Evolutionary conservation across 2,329 filamentous ascomycete species (phyloP).

Genomic region (Sarocladiaceae sp.): DNA sequence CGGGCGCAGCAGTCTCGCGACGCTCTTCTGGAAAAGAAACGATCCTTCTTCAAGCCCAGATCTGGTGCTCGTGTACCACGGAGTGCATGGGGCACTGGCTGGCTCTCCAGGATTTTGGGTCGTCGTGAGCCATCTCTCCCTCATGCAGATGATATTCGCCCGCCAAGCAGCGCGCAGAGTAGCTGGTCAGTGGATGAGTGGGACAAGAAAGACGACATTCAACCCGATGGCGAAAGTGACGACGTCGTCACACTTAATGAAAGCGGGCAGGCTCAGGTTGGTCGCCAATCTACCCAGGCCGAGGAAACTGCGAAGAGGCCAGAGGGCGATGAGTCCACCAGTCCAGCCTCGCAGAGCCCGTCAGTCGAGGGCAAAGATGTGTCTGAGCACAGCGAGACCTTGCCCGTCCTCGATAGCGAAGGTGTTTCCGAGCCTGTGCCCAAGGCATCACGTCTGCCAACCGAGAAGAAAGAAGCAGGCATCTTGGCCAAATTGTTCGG

Average conservation of each 20-base stretch:
- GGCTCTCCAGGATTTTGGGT: conserved; percentile 13
- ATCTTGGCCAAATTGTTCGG: conserved; percentile 2
- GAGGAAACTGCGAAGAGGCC: background rate
- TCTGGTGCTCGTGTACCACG: conserved; percentile 7
- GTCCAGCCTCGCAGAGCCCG: no score
- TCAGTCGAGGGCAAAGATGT: no score
- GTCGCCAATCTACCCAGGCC: background rate
- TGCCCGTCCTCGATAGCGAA: no score
- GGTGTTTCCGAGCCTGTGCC: no score
- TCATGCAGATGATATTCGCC: conserved; percentile 49
- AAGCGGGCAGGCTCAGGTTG: background rate
- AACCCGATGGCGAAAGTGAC: conserved; percentile 26
- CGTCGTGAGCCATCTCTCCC: conserved; percentile 20
- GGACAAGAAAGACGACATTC: conserved; percentile 46
- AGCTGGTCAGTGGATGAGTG: conserved; percentile 70
- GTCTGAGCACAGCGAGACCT: no score
- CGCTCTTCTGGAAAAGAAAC: conserved; percentile 16
- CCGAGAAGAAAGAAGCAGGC: background rate
- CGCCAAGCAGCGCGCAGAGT: conserved; percentile 65
- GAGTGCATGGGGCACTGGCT: conserved; percentile 14
- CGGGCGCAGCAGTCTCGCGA: background rate
- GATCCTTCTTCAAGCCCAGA: conserved; percentile 4
- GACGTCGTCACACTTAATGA: background rate
- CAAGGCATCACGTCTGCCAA: no score
- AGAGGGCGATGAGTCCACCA: background rate